Evolutionary conservation across 495 filamentous ascomycete genomes (phyloP).

Genomic region (Neurospora sp.): DNA sequence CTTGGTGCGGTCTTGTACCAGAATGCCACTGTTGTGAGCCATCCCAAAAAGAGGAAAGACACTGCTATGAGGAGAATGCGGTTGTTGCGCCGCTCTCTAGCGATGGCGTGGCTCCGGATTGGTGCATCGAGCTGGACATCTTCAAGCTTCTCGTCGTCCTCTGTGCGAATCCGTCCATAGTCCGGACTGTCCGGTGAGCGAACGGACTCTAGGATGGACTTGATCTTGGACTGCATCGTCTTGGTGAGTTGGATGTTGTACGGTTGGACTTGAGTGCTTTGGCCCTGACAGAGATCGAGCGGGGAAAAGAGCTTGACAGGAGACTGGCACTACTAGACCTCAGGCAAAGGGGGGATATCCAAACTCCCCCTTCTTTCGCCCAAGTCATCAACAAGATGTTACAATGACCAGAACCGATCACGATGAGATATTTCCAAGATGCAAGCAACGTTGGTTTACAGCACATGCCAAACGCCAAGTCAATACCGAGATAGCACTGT

Average conservation of each 20-base stretch:
- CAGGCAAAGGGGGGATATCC: not conserved
- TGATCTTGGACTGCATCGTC: not conserved
- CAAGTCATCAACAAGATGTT: not conserved
- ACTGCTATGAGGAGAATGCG: not conserved
- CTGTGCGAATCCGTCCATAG: not conserved
- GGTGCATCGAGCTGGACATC: not conserved
- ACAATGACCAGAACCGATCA: not conserved
- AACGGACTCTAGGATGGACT: not conserved
- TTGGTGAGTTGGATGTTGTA: not conserved
- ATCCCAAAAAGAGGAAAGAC: not conserved
- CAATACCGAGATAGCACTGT: not conserved
- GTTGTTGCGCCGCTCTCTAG: not conserved
- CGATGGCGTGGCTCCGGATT: not conserved
- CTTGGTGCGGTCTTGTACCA: not conserved
- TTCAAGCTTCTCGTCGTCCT: not conserved
- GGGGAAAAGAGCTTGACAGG: not conserved
- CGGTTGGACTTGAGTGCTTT: not conserved
- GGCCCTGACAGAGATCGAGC: not conserved
- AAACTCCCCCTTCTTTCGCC: not conserved
- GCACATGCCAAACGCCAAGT: not conserved
- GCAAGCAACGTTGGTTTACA: not conserved
- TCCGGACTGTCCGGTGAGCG: not conserved
- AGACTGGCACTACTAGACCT: not conserved
- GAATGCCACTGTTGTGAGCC: not conserved
- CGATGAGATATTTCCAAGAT: not conserved